Conservation (phyloP, 2,329 filamentous ascomycete genomes). For the Sordariomycetes sp. region DNA sequence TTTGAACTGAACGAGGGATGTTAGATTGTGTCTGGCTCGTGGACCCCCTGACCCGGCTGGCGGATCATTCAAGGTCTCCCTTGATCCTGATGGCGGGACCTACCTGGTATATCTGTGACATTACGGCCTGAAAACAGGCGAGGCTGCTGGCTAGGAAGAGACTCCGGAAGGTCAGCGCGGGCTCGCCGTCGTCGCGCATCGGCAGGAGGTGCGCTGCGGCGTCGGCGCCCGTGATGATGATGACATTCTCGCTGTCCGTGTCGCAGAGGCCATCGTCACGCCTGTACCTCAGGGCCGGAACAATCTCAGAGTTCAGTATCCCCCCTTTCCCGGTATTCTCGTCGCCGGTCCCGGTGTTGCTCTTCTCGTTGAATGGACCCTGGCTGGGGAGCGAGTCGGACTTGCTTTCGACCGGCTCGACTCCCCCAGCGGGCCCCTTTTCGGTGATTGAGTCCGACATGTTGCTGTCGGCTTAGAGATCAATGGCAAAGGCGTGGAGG, state of each 20-base stretch:
- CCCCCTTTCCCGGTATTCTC: conserved; percentile 12
- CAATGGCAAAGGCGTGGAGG: not conserved
- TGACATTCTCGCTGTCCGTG: conserved; percentile 22
- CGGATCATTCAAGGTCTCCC: not conserved
- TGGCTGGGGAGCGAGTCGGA: conserved; percentile 13
- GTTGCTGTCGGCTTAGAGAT: not conserved
- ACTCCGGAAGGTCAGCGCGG: conserved; percentile 40
- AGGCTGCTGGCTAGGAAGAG: conserved; percentile 37
- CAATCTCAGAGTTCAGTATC: not conserved
- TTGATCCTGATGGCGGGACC: conserved; percentile 6
- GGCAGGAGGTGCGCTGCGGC: conserved; percentile 36
- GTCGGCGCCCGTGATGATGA: conserved; percentile 42
- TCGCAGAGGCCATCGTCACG: conserved; percentile 13
- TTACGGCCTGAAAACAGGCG: conserved; percentile 41
- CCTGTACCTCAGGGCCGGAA: not conserved
- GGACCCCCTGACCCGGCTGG: not conserved
- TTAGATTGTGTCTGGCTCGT: not conserved
- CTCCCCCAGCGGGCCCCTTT: not conserved
- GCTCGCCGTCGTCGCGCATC: conserved; percentile 40
- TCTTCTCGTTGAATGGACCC: conserved; percentile 17
- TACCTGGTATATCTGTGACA: conserved; percentile 44
- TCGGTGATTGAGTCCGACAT: not conserved
- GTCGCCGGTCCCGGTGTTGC: conserved; percentile 10
- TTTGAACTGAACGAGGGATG: conserved; percentile 31
- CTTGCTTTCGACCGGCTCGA: not conserved